phyloP scores from a whole-genome alignment of 2,329 filamentous ascomycete species.

The Monosporascus sp. region DNA sequence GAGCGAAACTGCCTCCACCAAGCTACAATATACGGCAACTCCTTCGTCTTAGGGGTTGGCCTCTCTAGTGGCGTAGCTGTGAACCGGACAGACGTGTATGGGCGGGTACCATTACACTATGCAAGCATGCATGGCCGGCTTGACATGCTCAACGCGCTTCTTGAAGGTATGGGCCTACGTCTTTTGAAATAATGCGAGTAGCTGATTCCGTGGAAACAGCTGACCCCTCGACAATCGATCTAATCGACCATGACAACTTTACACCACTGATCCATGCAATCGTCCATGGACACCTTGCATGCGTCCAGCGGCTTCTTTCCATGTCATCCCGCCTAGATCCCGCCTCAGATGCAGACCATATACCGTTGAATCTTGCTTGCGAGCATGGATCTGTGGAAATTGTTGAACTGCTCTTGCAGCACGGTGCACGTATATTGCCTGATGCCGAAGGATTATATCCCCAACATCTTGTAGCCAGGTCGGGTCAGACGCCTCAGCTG shows the following conservation, averaged over 20 bases:
- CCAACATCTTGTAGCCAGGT: constrained; percentile 92
- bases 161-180: constrained; percentile 46
- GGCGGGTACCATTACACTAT: constrained; percentile 88
- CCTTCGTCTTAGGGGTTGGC: constrained; percentile 69
- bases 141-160: constrained; percentile 71
- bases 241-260: constrained; percentile 95
- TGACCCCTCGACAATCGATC: constrained; percentile 70
- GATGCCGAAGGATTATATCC: constrained; percentile 95
- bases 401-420: constrained; percentile 76
- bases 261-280: constrained; percentile 94
- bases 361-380: constrained; percentile 90
- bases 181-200: neutral
- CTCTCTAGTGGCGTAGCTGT: constrained; percentile 72
- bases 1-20: constrained; percentile 95
- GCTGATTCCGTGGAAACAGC: constrained; percentile 32
- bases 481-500: constrained; percentile 74
- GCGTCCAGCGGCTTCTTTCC: constrained; percentile 71
- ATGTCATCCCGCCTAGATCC: constrained; percentile 82
- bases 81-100: constrained; percentile 83
- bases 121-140: constrained; percentile 90
- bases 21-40: constrained; percentile 87
- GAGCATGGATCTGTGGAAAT: constrained; percentile 85
- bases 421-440: constrained; percentile 76
- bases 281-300: constrained; percentile 76
- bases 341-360: constrained; percentile 80